These are phyloP conservation scores for Iris macrosiphon DNA, from an alignment of 106 monocot species.

Conservation along the genomic window DNA sequence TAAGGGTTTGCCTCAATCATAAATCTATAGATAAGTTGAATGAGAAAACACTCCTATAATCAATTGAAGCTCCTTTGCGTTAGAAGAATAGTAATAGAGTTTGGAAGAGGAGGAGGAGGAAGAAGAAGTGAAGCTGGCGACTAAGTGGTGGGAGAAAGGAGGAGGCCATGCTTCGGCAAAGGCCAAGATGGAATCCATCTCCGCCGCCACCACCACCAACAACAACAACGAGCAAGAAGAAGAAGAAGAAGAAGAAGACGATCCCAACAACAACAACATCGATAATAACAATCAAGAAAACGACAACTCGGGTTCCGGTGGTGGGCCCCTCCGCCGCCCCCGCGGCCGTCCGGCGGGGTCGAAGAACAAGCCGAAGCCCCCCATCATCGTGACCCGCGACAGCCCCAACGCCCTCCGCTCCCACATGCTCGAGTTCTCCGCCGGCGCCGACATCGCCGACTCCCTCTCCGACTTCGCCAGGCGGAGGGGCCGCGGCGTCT, in stretches of 20 bases:
- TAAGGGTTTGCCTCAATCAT: too few species aligned
- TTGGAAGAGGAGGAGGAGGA: too few species aligned
- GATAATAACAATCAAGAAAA: too few species aligned
- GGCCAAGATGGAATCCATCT: constrained; percentile 2
- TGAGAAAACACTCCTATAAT: too few species aligned
- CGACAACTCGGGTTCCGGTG: too few species aligned
- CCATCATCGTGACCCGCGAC: not conserved
- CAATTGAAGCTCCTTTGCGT: too few species aligned
- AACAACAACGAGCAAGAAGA: not conserved
- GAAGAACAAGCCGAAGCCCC: constrained; percentile 1
- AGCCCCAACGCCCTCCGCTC: not conserved
- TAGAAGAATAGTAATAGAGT: too few species aligned
- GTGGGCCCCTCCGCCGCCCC: not conserved
- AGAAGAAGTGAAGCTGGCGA: constrained; percentile 21
- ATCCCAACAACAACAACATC: too few species aligned
- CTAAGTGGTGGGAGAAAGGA: constrained; percentile 21
- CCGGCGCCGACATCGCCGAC: not conserved
- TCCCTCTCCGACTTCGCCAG: not conserved
- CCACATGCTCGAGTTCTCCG: not conserved
- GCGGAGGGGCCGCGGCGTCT: not conserved
- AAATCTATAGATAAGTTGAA: too few species aligned
- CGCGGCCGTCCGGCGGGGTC: constrained; percentile 1
- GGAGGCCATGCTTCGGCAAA: not conserved
- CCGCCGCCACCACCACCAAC: not conserved
- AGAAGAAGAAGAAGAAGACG: too few species aligned